These are phyloP conservation scores for Erodium texanum DNA, from an alignment of 441 rosid species.

Conservation along the genomic window DNA sequence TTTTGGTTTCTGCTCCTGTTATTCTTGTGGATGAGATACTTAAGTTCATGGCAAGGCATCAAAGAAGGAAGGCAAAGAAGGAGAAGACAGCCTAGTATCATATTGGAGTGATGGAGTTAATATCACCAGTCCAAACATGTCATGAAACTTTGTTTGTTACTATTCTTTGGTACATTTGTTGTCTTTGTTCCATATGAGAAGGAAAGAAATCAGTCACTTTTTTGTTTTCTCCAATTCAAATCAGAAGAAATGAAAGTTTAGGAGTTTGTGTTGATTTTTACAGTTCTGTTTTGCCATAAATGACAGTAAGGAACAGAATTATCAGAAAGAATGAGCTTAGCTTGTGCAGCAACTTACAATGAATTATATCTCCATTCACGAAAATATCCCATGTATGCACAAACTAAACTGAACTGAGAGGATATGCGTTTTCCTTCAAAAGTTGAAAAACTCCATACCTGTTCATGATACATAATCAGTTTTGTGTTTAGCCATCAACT, in stretches of 20 bases:
- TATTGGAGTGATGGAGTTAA: background rate
- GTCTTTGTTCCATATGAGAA: background rate
- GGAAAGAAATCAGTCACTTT: background rate
- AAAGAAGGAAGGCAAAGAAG: conserved; percentile 31
- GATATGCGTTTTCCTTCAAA: too few relatives aligned
- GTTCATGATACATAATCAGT: too few relatives aligned
- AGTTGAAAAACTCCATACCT: too few relatives aligned
- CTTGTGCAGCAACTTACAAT: background rate
- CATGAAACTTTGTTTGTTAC: background rate
- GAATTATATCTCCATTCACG: background rate
- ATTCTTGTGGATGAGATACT: conserved; percentile 77
- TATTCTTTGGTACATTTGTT: conserved; percentile 15
- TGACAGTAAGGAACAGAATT: background rate
- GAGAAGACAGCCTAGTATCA: conserved; percentile 33
- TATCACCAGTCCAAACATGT: background rate
- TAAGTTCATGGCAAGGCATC: conserved; percentile 62
- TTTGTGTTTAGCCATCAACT: too few relatives aligned
- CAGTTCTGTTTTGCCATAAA: too few relatives aligned
- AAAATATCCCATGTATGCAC: too few relatives aligned
- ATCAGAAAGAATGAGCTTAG: background rate
- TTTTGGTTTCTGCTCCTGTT: conserved; percentile 68
- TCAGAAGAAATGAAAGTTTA: too few relatives aligned
- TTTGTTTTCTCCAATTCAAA: background rate
- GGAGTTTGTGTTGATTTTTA: too few relatives aligned
- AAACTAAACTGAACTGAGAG: too few relatives aligned